Percentiles rank a stretch among this genome's conserved stretches.
Evolutionary conservation across 2,329 filamentous ascomycete genomes (phyloP).

Genomic region (Penicillium sclerotigenum): DNA sequence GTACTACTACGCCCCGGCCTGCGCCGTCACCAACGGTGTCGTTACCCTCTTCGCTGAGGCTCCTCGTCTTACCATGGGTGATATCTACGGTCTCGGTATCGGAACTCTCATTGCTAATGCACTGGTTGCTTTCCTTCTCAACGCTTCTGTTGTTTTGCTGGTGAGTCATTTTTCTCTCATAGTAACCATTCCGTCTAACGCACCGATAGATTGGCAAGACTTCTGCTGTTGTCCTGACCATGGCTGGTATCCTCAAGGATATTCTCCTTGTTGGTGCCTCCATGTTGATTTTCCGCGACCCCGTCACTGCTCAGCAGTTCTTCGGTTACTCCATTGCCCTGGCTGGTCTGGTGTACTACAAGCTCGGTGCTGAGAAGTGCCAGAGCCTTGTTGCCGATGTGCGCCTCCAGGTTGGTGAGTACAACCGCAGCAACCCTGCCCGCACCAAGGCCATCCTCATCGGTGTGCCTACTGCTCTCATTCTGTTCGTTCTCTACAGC

Average conservation of each 20-base stretch:
- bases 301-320: constrained; percentile 65
- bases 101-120: constrained; percentile 67
- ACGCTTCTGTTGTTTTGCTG: constrained; percentile 75
- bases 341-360: constrained; percentile 61
- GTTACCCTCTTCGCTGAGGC: constrained; percentile 65
- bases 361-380: constrained; percentile 56
- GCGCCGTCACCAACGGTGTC: constrained; percentile 70
- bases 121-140: constrained; percentile 70
- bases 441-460: constrained; percentile 20
- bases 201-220: constrained; percentile 67
- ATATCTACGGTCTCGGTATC: constrained; percentile 65
- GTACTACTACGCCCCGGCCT: constrained; percentile 82
- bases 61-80: constrained; percentile 65
- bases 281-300: constrained; percentile 71
- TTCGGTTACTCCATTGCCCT: constrained; percentile 72
- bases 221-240: constrained; percentile 75
- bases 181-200: constrained; percentile 7
- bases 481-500: constrained; percentile 22
- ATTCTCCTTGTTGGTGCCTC: constrained; percentile 73
- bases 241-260: constrained; percentile 79
- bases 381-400: constrained; percentile 51
- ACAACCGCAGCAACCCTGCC: constrained; percentile 24
- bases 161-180: neutral
- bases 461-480: constrained; percentile 17
- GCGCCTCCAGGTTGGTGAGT: constrained; percentile 33